Conservation (phyloP, 1,284 basidiomycete genomes). For the Malassezia yamatoensis region DNA sequence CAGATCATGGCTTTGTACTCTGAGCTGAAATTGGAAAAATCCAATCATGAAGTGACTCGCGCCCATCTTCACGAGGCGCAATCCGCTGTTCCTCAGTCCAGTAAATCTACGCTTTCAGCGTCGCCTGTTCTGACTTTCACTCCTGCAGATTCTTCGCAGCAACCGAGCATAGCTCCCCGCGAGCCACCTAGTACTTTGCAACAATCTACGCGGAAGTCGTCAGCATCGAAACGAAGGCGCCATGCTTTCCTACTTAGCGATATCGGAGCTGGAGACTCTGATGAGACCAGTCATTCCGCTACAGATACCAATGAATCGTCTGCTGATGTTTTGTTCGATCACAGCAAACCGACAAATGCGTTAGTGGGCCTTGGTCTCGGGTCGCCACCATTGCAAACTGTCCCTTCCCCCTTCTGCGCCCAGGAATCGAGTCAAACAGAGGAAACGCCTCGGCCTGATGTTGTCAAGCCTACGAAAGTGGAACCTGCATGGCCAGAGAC, state of each 20-base stretch:
- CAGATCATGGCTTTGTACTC: conserved; percentile 45
- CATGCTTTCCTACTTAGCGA: neutral
- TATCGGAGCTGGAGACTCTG: neutral
- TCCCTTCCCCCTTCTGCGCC: neutral
- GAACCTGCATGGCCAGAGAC: conserved; percentile 5
- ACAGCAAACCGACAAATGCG: neutral
- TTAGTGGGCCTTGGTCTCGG: conserved; percentile 9
- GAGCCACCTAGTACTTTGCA: neutral
- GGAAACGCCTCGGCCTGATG: neutral
- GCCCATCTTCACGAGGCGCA: conserved; percentile 13
- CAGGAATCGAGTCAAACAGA: neutral
- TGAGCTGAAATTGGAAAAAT: conserved; percentile 41
- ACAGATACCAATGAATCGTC: neutral
- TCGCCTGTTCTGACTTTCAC: neutral
- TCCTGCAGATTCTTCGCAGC: neutral
- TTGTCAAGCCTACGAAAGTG: neutral
- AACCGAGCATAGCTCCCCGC: neutral
- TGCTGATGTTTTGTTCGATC: conserved; percentile 8
- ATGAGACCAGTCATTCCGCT: neutral
- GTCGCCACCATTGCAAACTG: neutral
- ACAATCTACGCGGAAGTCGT: neutral
- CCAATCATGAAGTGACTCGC: conserved; percentile 30
- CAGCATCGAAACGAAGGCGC: neutral
- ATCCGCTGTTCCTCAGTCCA: neutral
- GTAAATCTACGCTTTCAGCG: neutral